Evolutionary conservation across 768 basidiomycete genomes (phyloP).

Genomic region (Russula brevipes): DNA sequence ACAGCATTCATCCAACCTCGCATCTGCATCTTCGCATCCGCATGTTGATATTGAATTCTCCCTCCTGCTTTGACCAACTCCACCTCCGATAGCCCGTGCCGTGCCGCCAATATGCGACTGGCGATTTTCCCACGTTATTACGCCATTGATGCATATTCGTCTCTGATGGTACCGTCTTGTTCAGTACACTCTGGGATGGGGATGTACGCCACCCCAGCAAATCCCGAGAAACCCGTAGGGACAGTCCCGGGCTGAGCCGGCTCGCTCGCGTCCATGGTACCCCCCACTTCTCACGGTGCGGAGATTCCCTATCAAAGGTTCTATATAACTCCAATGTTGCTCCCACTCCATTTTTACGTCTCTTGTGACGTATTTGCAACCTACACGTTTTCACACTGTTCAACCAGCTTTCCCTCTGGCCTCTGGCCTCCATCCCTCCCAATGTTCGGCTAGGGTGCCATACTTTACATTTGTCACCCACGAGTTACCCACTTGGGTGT

Average conservation of each 20-base stretch:
- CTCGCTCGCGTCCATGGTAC: slow-evolving; percentile 1
- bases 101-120: slow-evolving; percentile 1
- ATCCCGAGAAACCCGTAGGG: slow-evolving; percentile 1
- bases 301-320: neutral
- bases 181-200: neutral
- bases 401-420: slow-evolving; percentile 4
- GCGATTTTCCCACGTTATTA: slow-evolving; percentile 5
- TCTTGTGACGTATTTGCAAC: slow-evolving; percentile 2
- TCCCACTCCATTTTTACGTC: slow-evolving; percentile 7
- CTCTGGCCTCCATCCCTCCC: neutral
- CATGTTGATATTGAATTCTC: slow-evolving; percentile 22
- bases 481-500: neutral
- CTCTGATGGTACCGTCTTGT: neutral
- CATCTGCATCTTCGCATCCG: slow-evolving; percentile 20
- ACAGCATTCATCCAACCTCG: slow-evolving; percentile 19
- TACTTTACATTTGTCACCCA: neutral
- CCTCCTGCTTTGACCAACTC: neutral
- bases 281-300: neutral
- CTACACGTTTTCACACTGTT: neutral
- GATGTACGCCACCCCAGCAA: neutral
- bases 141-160: neutral
- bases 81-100: neutral
- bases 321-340: slow-evolving; percentile 4
- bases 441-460: neutral
- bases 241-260: neutral